Evolutionary conservation across 495 filamentous ascomycete species (phyloP), one percentile per base, ranked within the genome.

Genomic region (Penicillium ucsense): DNA sequence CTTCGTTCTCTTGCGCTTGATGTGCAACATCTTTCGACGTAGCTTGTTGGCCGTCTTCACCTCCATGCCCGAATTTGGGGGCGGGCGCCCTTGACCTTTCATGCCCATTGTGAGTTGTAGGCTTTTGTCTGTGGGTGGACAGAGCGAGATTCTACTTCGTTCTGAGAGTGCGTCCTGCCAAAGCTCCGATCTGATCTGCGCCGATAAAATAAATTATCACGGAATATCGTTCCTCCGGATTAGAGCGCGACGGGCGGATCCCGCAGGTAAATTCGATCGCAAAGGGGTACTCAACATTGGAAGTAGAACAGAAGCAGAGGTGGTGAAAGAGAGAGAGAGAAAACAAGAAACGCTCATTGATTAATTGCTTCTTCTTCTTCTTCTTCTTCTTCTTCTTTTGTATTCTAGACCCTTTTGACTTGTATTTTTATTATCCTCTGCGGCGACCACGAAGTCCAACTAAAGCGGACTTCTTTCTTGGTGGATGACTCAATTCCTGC

Each of bases 1-100:
- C 48, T 79, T 76, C 5, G 76, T 72, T 57, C 83, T 82, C 70
- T 95, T 96, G 57, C 85, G 76, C 54, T 83, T 78, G 55, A 91
- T 75, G 59, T 90, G 84, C 42, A 88, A 71, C 50, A 79, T 65
- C 64, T 92, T 76, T 12, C 91, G 76, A 51, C 77, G 80, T 32
- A 83, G 64, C 65, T 94, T 95, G 66, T 96, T 96, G 51, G 43
- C 55, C 4, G 63, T 54, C 44, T 70, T 70, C 35, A 43, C 28
- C 38, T 54, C 36, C 6, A 28, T 41, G 38, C 32, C 43, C 41
- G 37, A 55, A 43, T 55, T 51, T 9, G 68, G 59, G 11, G 65
- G 68, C 29, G 63, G 61, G 46, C 55, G 53, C 20, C 53, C 41
- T 46, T 38, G 27, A 27, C 57, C 57, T 47, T 50, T 56, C n/a